Evolutionary conservation across 2,329 filamentous ascomycete species (phyloP).

Genomic region (Neonectria ditissima): DNA sequence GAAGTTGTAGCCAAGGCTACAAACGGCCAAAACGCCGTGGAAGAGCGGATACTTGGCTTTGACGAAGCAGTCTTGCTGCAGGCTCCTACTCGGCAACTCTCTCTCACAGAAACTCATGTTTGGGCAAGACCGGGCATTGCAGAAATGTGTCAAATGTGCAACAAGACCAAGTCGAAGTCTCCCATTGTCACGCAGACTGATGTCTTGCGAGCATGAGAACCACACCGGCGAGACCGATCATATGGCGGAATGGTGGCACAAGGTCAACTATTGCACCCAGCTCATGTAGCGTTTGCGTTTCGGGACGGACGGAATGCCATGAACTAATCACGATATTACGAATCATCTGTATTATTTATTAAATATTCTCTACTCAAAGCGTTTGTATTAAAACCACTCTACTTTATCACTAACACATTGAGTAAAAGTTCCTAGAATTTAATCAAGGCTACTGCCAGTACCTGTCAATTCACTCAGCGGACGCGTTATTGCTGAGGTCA

Average conservation of each 20-base stretch:
- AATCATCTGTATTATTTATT: background rate
- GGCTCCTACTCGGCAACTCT: background rate
- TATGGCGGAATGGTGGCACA: background rate
- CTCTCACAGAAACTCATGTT: accelerated
- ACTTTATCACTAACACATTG: too few species aligned
- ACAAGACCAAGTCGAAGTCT: background rate
- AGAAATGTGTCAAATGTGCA: slow-evolving; percentile 25
- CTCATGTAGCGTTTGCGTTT: too few species aligned
- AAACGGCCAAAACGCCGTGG: slow-evolving; percentile 25
- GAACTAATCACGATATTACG: background rate
- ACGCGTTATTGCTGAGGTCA: too few species aligned
- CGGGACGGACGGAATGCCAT: too few species aligned
- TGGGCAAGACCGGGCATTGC: slow-evolving; percentile 13
- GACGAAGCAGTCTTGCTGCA: slow-evolving; percentile 26
- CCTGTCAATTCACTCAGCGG: too few species aligned
- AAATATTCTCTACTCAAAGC: background rate
- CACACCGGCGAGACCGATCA: background rate
- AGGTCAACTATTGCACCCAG: background rate
- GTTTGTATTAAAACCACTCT: background rate
- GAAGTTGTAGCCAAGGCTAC: slow-evolving; percentile 33
- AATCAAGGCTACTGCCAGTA: too few species aligned
- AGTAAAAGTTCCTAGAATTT: too few species aligned
- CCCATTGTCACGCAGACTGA: background rate
- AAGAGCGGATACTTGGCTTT: slow-evolving; percentile 31
- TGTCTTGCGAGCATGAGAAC: background rate